Evolutionary conservation across 441 rosid genomes (phyloP).

Genomic region (Gossypium lobatum): DNA sequence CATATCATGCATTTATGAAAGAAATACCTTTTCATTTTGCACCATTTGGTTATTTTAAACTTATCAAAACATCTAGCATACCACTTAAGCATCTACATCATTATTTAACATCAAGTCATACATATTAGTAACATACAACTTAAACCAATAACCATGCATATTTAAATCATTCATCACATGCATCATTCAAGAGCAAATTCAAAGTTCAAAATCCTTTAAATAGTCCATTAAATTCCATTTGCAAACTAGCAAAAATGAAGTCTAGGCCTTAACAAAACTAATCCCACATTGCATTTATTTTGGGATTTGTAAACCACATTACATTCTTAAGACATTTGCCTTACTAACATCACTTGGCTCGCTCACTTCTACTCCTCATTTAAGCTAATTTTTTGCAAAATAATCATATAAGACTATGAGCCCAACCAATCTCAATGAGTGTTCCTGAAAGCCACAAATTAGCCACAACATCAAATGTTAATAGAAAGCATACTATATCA

Average conservation of each 20-base stretch:
- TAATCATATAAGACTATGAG: background rate
- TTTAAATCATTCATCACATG: too few relatives aligned
- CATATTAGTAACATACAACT: too few relatives aligned
- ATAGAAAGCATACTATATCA: background rate
- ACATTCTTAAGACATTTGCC: background rate
- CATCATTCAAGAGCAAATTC: too few relatives aligned
- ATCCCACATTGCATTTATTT: background rate
- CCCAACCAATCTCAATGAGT: background rate
- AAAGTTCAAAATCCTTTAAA: too few relatives aligned
- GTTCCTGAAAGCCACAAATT: background rate
- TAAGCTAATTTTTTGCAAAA: background rate
- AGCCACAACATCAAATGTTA: background rate
- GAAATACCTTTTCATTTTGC: too few relatives aligned
- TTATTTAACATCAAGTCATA: too few relatives aligned
- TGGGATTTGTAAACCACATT: background rate
- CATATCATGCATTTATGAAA: too few relatives aligned
- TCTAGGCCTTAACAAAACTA: background rate
- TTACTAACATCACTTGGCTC: background rate
- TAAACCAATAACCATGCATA: too few relatives aligned
- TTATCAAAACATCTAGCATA: too few relatives aligned
- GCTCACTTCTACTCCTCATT: background rate
- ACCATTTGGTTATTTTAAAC: too few relatives aligned
- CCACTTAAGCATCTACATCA: too few relatives aligned
- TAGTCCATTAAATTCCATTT: too few relatives aligned
- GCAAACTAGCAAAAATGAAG: background rate